Evolutionary conservation across 345 rosid species (phyloP).

Genomic region (Eucalyptus fibrosa): DNA sequence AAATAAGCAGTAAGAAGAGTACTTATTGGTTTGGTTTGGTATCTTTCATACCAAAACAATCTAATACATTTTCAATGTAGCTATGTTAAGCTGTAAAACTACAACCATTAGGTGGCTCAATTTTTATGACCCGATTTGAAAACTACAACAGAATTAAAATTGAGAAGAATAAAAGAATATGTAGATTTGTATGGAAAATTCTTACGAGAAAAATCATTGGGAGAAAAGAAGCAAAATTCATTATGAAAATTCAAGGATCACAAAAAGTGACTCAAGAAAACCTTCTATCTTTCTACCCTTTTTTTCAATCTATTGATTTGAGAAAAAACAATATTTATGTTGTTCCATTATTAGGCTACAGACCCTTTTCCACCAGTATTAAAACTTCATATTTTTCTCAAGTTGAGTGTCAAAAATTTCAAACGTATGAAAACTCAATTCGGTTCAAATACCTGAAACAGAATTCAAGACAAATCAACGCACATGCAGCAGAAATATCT

Average conservation of each 20-base stretch:
- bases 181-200: neutral
- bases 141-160: neutral
- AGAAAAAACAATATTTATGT: neutral
- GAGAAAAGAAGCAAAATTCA: neutral
- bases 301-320: no score
- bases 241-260: neutral
- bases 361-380: neutral
- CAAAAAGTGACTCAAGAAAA: neutral
- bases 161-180: neutral
- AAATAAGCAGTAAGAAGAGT: no score
- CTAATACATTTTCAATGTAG: neutral
- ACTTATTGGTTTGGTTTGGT: neutral
- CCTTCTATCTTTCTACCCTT: accelerated
- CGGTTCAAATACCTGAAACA: neutral
- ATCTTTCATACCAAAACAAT: neutral
- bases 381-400: neutral
- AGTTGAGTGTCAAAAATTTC: no score
- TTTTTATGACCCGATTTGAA: accelerated
- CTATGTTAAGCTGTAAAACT: neutral
- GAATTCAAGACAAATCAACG: neutral
- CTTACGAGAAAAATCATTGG: accelerated
- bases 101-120: neutral
- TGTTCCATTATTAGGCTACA: neutral
- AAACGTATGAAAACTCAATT: accelerated
- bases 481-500: neutral